Percentiles rank a stretch among this genome's conserved stretches.
phyloP scores from a whole-genome alignment of 2,329 filamentous ascomycete genomes.

The Parascedosporium putredinis region DNA sequence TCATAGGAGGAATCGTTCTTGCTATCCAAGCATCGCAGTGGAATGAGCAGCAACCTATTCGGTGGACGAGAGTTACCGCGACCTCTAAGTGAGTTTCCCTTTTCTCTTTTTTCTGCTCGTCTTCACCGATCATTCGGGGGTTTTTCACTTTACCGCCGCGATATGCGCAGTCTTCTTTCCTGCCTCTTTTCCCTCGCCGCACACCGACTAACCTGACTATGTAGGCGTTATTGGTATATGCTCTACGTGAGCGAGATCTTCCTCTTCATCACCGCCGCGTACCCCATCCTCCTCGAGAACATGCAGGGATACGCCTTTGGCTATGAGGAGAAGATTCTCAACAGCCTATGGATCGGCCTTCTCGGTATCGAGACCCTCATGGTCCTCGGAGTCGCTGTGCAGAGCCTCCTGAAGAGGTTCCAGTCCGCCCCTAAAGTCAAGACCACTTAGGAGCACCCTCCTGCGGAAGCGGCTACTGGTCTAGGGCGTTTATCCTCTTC shows the following conservation, averaged over 20 bases:
- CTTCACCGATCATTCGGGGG: no score
- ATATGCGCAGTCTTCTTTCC: no score
- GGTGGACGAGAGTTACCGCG: constrained; percentile 13
- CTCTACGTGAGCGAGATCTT: constrained; percentile 15
- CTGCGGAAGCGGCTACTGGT: no score
- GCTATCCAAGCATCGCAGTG: constrained; percentile 14
- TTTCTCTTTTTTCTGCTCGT: not conserved
- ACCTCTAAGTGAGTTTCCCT: constrained; percentile 12
- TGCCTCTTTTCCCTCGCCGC: not conserved
- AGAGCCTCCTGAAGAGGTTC: constrained; percentile 14
- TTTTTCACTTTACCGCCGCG: no score
- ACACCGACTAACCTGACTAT: not conserved
- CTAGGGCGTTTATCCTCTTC: no score
- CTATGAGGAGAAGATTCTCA: constrained; percentile 29
- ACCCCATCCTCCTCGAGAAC: constrained; percentile 19
- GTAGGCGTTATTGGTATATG: constrained; percentile 15
- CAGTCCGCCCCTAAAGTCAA: constrained; percentile 4
- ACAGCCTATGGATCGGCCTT: constrained; percentile 37
- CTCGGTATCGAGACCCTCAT: constrained; percentile 33
- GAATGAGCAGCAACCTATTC: constrained; percentile 10
- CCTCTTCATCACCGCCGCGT: constrained; percentile 12
- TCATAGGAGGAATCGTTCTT: constrained; percentile 14
- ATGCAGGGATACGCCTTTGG: constrained; percentile 19
- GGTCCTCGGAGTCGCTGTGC: constrained; percentile 28
- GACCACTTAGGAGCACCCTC: constrained; percentile 3